Percentiles rank a stretch among this genome's conserved stretches.
Evolutionary conservation across 805 yeast genomes (phyloP).

Genomic region (Candida nitratophila): DNA sequence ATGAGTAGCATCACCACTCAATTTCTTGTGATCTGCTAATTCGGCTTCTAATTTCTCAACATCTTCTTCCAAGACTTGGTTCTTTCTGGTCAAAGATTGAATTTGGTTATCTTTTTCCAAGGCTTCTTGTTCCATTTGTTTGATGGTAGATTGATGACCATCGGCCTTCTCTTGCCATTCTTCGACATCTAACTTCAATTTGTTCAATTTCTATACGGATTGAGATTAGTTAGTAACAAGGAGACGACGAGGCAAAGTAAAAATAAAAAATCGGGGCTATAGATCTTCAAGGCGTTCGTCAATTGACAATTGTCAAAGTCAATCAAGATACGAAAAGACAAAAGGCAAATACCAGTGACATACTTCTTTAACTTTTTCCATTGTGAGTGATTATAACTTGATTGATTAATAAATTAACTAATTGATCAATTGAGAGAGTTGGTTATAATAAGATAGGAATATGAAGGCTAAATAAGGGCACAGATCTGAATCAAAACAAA

Average conservation of each 20-base stretch:
- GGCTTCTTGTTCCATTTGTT: constrained; percentile 86
- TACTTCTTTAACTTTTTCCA: constrained; percentile 47
- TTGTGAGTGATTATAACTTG: constrained; percentile 16
- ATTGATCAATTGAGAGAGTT: too few relatives aligned
- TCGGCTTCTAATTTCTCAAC: constrained; percentile 74
- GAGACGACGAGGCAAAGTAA: not conserved
- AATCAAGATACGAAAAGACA: not conserved
- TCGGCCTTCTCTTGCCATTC: constrained; percentile 96
- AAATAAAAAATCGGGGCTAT: too few relatives aligned
- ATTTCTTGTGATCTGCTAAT: constrained; percentile 69
- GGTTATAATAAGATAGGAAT: too few relatives aligned
- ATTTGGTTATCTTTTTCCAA: constrained; percentile 93
- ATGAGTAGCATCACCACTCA: constrained; percentile 85
- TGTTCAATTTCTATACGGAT: constrained; percentile 56
- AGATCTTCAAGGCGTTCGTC: too few relatives aligned
- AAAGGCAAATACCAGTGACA: too few relatives aligned
- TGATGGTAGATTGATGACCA: constrained; percentile 71
- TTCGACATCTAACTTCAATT: constrained; percentile 91
- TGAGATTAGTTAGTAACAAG: not conserved
- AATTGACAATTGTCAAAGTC: not conserved
- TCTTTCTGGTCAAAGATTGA: constrained; percentile 86
- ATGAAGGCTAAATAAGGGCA: too few relatives aligned
- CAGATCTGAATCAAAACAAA: too few relatives aligned
- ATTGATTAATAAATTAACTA: too few relatives aligned
- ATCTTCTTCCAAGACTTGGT: constrained; percentile 77